Conservation (phyloP, 2,329 filamentous ascomycete genomes). For the Grosmannia huntii region DNA sequence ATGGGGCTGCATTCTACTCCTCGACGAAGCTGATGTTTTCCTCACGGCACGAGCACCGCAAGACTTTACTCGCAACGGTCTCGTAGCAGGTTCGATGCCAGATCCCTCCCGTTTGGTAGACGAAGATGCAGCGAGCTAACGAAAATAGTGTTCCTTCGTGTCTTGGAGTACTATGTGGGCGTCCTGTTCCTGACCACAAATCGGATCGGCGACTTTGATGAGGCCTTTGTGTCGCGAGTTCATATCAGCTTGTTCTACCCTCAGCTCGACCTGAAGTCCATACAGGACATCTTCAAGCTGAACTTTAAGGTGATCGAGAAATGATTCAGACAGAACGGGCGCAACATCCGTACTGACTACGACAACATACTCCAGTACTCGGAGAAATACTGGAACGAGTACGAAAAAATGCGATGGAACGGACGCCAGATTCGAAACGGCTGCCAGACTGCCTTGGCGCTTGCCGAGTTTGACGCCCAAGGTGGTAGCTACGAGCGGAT, state of each 20-base stretch:
- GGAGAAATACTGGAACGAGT: slow-evolving; percentile 6
- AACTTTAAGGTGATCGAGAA: slow-evolving; percentile 15
- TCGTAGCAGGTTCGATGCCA: slow-evolving; percentile 8
- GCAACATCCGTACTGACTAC: slow-evolving; percentile 12
- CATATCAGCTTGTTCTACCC: slow-evolving; percentile 24
- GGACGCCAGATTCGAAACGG: slow-evolving; percentile 22
- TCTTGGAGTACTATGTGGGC: slow-evolving; percentile 12
- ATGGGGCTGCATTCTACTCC: slow-evolving; percentile 17
- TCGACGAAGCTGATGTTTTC: slow-evolving; percentile 18
- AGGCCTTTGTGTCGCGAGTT: slow-evolving; percentile 23
- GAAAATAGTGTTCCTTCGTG: slow-evolving; percentile 9
- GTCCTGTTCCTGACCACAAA: slow-evolving; percentile 15
- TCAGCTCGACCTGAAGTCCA: slow-evolving; percentile 12
- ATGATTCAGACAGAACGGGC: slow-evolving; percentile 8
- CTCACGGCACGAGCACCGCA: slow-evolving; percentile 1
- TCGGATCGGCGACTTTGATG: slow-evolving; percentile 12
- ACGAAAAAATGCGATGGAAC: slow-evolving; percentile 17
- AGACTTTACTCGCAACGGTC: slow-evolving; percentile 9
- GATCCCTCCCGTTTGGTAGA: background rate
- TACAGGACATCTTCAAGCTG: slow-evolving; percentile 16
- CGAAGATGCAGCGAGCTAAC: background rate
- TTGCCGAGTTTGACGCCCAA: slow-evolving; percentile 14
- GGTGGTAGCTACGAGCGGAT: background rate
- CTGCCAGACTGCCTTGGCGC: slow-evolving; percentile 18
- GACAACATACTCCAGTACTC: slow-evolving; percentile 13